phyloP scores from a whole-genome alignment of 2,329 filamentous ascomycete species.

The Claviceps quebecensis region DNA sequence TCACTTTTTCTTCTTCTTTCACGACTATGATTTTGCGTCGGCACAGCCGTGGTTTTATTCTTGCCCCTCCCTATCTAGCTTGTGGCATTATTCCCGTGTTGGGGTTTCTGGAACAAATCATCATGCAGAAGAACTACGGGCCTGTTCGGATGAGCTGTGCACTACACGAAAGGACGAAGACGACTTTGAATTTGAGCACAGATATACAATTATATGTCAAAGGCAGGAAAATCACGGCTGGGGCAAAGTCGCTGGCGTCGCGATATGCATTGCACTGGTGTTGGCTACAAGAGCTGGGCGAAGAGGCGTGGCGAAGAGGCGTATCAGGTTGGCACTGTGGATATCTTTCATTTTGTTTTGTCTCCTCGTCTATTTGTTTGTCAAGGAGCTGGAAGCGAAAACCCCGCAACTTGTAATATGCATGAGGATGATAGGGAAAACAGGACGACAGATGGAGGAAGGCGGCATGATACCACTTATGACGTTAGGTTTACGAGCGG shows the following conservation, averaged over 20 bases:
- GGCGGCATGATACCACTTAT: conserved; percentile 22
- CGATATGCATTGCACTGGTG: conserved; percentile 8
- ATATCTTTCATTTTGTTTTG: conserved; percentile 2
- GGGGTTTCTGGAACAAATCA: conserved; percentile 11
- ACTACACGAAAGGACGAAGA: conserved; percentile 2
- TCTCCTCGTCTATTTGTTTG: conserved; percentile 6
- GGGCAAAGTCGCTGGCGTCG: conserved; percentile 3
- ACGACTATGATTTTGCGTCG: conserved; percentile 6
- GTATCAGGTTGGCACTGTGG: conserved; percentile 9
- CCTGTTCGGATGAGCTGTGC: not conserved
- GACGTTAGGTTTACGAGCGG: conserved; percentile 16
- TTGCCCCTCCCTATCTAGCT: conserved; percentile 5
- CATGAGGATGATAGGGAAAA: not conserved
- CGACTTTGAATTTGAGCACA: conserved; percentile 1
- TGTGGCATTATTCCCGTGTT: conserved; percentile 15
- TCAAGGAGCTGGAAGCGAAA: conserved; percentile 6
- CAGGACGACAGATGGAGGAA: conserved; percentile 13
- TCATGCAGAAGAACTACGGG: conserved; percentile 1
- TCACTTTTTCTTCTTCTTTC: not conserved
- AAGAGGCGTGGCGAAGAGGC: conserved; percentile 12
- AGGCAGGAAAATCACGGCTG: not conserved
- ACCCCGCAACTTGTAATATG: conserved; percentile 12
- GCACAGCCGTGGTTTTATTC: conserved; percentile 10
- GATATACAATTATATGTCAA: conserved; percentile 3
- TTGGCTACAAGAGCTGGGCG: conserved; percentile 6